Evolutionary conservation across 371 early-diverging fungal genomes (phyloP), one percentile per base, ranked within the genome.

Genomic region (Sporodiniella umbellata): DNA sequence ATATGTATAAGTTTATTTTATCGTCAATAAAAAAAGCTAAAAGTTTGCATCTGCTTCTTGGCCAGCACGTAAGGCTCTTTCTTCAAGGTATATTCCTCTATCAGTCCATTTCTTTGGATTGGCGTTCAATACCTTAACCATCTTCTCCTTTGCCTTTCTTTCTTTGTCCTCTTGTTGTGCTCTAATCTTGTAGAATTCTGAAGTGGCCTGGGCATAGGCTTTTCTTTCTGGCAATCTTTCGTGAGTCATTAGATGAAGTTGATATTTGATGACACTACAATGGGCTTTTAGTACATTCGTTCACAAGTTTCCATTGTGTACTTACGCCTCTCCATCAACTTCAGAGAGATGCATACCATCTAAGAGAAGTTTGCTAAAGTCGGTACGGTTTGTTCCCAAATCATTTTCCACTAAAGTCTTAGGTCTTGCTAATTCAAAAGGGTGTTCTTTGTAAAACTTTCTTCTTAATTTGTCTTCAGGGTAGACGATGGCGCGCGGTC

Each of bases 401-500:
- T 75, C 72, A 19, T 69, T 68, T 61, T 89, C 87, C 2, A 84
- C 77, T 40, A 90, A 55, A 7, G 76, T 58, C 25, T 78, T 65
- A 22, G 94, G 92, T 50, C 87, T 75, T 19, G 78, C 62, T 51
- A 86, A 67, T 72, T 95, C 95, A 62, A 86, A 90, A 17, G 94
- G 94, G 63, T 95, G 95, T 74, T 92, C 88, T 56, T 79, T 76
- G 68, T 89, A 95, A 59, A 95, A 95, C 45, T 79, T 82, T 48
- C 78, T 62, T 56, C 95, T 83, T 48, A 95, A 75, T 54, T 59
- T 60, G 65, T 95, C 95, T 71, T 94, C 94, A n/a, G 91, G 91
- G 56, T 92, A 95, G 23, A 79, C 84, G 42, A 95, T 92, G 43
- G 61, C 65, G 23, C 74, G 83, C 38, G 88, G 85, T 60, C 78